phyloP scores from a whole-genome alignment of 768 basidiomycete species.

The Phylloporus sp. region DNA sequence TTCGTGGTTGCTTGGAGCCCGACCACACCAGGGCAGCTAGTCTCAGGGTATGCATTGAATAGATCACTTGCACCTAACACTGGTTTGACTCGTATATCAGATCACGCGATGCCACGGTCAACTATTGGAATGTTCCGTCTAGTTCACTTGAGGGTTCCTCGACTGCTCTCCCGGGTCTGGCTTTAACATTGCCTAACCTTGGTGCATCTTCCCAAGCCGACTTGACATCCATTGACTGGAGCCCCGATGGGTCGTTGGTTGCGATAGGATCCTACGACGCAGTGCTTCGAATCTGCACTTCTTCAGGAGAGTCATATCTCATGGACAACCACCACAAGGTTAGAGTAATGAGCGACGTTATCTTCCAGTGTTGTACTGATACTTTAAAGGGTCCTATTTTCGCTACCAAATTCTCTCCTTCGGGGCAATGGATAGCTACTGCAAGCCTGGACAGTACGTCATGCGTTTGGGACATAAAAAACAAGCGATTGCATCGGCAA shows the following conservation, averaged over 20 bases:
- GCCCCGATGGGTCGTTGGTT: constrained; percentile 62
- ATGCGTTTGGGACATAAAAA: constrained; percentile 74
- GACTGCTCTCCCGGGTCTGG: constrained; percentile 30
- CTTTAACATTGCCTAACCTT: constrained; percentile 46
- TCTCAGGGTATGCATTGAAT: constrained; percentile 58
- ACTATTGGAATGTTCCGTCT: constrained; percentile 66
- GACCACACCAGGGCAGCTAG: constrained; percentile 50
- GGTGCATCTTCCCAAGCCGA: constrained; percentile 50
- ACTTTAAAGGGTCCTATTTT: constrained; percentile 71
- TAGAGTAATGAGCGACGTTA: constrained; percentile 16
- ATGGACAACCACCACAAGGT: constrained; percentile 64
- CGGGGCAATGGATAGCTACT: constrained; percentile 68
- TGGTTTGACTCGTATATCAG: constrained; percentile 32
- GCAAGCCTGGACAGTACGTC: constrained; percentile 76
- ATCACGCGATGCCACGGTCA: constrained; percentile 72
- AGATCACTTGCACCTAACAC: neutral
- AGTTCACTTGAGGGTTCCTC: constrained; percentile 22
- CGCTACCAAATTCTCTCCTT: constrained; percentile 69
- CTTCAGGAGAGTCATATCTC: constrained; percentile 59
- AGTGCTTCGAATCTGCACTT: constrained; percentile 63
- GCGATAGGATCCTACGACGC: constrained; percentile 79
- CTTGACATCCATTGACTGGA: constrained; percentile 78
- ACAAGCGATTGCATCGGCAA: constrained; percentile 57
- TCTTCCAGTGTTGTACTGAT: constrained; percentile 16
- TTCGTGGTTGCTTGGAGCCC: constrained; percentile 84